These are phyloP conservation scores for Crithidia expoeki DNA, from an alignment of 208 protist species.

Conservation along the genomic window DNA sequence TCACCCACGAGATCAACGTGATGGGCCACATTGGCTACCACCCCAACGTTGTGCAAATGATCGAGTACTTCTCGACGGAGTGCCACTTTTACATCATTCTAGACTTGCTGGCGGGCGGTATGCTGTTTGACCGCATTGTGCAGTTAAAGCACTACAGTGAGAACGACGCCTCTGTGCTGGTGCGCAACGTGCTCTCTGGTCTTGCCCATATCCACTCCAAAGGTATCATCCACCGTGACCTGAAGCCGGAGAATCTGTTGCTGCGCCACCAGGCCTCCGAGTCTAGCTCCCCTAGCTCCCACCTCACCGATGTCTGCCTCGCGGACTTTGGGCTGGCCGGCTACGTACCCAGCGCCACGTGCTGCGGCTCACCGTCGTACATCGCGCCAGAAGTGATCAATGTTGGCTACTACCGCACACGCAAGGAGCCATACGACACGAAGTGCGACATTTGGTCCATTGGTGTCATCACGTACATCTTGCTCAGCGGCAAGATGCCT, in stretches of 20 bases:
- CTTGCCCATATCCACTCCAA: slow-evolving; percentile 95
- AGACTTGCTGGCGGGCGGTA: slow-evolving; percentile 98
- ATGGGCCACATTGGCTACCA: slow-evolving; percentile 77
- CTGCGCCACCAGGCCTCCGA: slow-evolving; percentile 94
- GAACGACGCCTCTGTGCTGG: slow-evolving; percentile 95
- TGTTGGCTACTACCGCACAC: slow-evolving; percentile 59
- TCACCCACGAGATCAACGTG: slow-evolving; percentile 78
- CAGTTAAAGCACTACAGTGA: slow-evolving; percentile 96
- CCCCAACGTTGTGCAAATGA: slow-evolving; percentile 88
- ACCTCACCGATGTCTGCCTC: slow-evolving; percentile 92
- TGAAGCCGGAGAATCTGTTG: slow-evolving; percentile 99
- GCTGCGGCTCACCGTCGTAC: slow-evolving; percentile 83
- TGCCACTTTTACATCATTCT: slow-evolving; percentile 94
- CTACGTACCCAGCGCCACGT: slow-evolving; percentile 59
- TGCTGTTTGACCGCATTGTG: slow-evolving; percentile 97
- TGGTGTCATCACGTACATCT: slow-evolving; percentile 83
- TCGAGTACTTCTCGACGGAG: slow-evolving; percentile 94
- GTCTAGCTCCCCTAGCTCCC: slow-evolving; percentile 27
- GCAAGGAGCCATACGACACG: slow-evolving; percentile 59
- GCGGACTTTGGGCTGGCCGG: slow-evolving; percentile 98
- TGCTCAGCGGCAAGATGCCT: slow-evolving; percentile 79
- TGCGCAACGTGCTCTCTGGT: slow-evolving; percentile 96
- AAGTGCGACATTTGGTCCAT: slow-evolving; percentile 90
- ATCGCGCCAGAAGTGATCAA: slow-evolving; percentile 86
- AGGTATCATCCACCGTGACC: slow-evolving; percentile 98